Evolutionary conservation across 164 flowering plant species (phyloP).

Genomic region (Cinnamomum micranthum): DNA sequence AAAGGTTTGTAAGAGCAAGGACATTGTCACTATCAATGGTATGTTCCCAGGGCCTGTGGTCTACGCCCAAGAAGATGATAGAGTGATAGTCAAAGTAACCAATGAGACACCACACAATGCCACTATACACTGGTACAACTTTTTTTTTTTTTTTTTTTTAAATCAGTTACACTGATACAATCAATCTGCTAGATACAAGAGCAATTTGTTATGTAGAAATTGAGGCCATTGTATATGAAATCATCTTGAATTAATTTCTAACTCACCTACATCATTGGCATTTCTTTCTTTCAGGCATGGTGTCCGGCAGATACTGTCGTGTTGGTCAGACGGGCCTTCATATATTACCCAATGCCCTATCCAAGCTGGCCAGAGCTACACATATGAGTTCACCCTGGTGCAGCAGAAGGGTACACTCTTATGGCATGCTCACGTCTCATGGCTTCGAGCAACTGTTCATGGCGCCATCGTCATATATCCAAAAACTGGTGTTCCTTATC

Average conservation of each 20-base stretch:
- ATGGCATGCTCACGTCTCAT: constrained; percentile 73
- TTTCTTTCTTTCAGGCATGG: constrained; percentile 53
- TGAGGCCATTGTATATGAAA: not conserved
- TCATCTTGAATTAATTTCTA: too few relatives aligned
- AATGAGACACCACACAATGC: constrained; percentile 52
- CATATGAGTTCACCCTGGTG: constrained; percentile 49
- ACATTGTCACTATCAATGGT: constrained; percentile 49
- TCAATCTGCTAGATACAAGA: not conserved
- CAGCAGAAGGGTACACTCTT: constrained; percentile 62
- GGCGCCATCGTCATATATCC: constrained; percentile 64
- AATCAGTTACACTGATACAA: not conserved
- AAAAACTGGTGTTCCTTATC: constrained; percentile 47
- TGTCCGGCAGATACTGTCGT: constrained; percentile 42
- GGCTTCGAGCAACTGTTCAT: constrained; percentile 67
- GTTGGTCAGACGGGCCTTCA: constrained; percentile 73
- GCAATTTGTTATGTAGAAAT: too few relatives aligned
- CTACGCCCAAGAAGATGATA: constrained; percentile 64
- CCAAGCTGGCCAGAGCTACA: constrained; percentile 47
- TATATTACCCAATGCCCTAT: constrained; percentile 79
- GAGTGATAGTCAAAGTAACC: constrained; percentile 46
- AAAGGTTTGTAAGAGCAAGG: constrained; percentile 45
- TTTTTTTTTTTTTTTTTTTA: too few relatives aligned
- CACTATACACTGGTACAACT: constrained; percentile 59
- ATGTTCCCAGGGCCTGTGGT: constrained; percentile 64
- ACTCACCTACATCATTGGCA: not conserved